Conservation (phyloP, 192 early-diverging fungal genomes). For the Helicostylum pulchrum region DNA sequence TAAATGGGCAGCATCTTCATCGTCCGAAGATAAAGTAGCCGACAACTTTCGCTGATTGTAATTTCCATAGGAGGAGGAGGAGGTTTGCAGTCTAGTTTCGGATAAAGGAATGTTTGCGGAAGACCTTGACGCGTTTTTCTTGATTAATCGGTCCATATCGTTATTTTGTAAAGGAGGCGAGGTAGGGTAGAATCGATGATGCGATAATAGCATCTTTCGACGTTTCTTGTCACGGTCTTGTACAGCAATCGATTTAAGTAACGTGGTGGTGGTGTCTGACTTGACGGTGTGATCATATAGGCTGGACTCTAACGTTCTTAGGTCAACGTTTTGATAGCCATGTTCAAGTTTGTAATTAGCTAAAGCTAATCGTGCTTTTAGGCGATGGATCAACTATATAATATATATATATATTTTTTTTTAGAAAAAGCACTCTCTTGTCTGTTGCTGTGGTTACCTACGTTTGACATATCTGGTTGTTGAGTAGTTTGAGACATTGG, state of each 20-base stretch:
- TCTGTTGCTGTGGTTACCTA: too few species aligned
- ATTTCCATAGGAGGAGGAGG: too few species aligned
- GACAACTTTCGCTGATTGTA: background rate
- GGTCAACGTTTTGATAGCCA: slow-evolving; percentile 21
- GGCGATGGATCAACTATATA: slow-evolving; percentile 18
- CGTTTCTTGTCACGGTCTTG: too few species aligned
- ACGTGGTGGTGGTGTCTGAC: background rate
- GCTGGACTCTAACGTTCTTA: slow-evolving; percentile 9
- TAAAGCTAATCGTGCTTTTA: slow-evolving; percentile 24
- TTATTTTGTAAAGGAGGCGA: background rate
- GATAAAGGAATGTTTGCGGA: background rate
- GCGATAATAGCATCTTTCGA: background rate
- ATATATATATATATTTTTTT: too few species aligned
- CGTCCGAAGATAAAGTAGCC: slow-evolving; percentile 2
- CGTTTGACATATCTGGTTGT: too few species aligned
- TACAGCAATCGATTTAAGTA: too few species aligned
- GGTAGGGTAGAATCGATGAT: slow-evolving; percentile 3
- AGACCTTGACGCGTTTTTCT: slow-evolving; percentile 12
- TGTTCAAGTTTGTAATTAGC: slow-evolving; percentile 30
- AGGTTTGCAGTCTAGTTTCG: background rate
- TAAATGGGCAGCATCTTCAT: slow-evolving; percentile 26
- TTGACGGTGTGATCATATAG: background rate
- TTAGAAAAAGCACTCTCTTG: too few species aligned
- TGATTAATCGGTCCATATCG: slow-evolving; percentile 4
- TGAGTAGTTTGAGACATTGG: too few species aligned